Evolutionary conservation across 768 basidiomycete genomes (phyloP), one percentile per base, ranked within the genome.

Genomic region (Lentinula raphanica): DNA sequence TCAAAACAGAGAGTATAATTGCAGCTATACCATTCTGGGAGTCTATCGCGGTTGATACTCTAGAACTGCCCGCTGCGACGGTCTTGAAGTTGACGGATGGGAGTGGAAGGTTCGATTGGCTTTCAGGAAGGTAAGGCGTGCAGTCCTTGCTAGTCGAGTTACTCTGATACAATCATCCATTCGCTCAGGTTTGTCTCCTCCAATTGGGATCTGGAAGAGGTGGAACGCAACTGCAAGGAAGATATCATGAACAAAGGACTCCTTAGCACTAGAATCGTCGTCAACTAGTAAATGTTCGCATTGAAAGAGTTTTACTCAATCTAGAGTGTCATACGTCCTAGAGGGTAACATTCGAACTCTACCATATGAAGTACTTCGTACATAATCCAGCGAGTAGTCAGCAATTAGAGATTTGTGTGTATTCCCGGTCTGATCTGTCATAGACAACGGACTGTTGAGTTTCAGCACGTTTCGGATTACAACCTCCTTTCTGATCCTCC

Each of bases 51-150:
- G 51, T 58, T 11, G 63, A 67, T 48, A 60, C 61, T 5, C 21
- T 65, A 0, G 56, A 60, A 38, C 58, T 66, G 5, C 65, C 64
- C 8, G 64, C 64, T 5, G 62, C 65, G 1, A 64, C 65, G 12
- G 60, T 54, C 29, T 29, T 67, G 27, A 62, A 58, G 23, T 36
- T 66, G 36, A 64, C 66, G 1, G 49, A 50, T 50, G 49, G 49
- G 17, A 63, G 64, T 51, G 66, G 66, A 11, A 61, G 46, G 46
- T 48, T 58, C 25, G 65, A 63, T 40, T 67, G 59, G 61, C 48
- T 66, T 32, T 63, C 50, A 17, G 65, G 66, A 44, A 61, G 60
- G 64, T 66, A 28, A 45, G 56, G 40, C 17, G 11, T 6, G 11
- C n/a, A 50, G 45, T 46, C 19, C 6, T 9, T 31, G 31, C 6